phyloP scores from a whole-genome alignment of 1,139 yeast species.

The Taphrina flavorubra region DNA sequence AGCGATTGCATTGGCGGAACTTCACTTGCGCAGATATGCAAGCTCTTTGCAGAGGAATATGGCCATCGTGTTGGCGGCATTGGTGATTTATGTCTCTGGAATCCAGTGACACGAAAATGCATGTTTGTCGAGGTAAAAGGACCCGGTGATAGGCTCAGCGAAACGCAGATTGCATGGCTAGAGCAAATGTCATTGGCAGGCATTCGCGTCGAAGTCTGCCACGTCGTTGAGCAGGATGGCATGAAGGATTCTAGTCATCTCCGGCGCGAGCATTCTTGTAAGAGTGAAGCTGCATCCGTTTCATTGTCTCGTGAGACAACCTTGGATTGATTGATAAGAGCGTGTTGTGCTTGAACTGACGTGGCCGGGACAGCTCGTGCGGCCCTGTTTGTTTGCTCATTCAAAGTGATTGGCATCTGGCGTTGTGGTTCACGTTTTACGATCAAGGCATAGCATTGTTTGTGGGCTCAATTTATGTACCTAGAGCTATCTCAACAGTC shows the following conservation, averaged over 20 bases:
- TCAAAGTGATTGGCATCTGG: too few relatives aligned
- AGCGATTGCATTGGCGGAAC: slow-evolving; percentile 49
- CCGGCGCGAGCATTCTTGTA: neutral
- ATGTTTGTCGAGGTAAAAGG: slow-evolving; percentile 53
- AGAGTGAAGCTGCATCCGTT: slow-evolving; percentile 1
- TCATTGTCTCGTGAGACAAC: slow-evolving; percentile 2
- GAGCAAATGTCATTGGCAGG: slow-evolving; percentile 50
- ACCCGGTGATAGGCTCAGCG: slow-evolving; percentile 53
- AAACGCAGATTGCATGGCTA: slow-evolving; percentile 54
- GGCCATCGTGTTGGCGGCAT: slow-evolving; percentile 51
- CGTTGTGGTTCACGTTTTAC: too few relatives aligned
- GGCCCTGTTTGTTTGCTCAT: too few relatives aligned
- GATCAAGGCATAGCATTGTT: too few relatives aligned
- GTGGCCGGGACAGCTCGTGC: neutral
- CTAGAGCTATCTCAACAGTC: too few relatives aligned
- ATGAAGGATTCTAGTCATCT: neutral
- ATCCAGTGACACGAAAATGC: slow-evolving; percentile 44
- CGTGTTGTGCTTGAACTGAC: neutral
- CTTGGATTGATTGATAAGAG: neutral
- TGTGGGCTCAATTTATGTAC: too few relatives aligned
- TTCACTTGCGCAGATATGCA: slow-evolving; percentile 48
- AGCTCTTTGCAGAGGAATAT: slow-evolving; percentile 49
- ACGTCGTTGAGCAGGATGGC: slow-evolving; percentile 32
- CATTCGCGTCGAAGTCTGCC: slow-evolving; percentile 52
- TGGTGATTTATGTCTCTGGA: slow-evolving; percentile 54